Percentiles rank a stretch among this genome's conserved stretches.
Evolutionary conservation across 2,329 filamentous ascomycete genomes (phyloP).

Genomic region (Exophiala sp.): DNA sequence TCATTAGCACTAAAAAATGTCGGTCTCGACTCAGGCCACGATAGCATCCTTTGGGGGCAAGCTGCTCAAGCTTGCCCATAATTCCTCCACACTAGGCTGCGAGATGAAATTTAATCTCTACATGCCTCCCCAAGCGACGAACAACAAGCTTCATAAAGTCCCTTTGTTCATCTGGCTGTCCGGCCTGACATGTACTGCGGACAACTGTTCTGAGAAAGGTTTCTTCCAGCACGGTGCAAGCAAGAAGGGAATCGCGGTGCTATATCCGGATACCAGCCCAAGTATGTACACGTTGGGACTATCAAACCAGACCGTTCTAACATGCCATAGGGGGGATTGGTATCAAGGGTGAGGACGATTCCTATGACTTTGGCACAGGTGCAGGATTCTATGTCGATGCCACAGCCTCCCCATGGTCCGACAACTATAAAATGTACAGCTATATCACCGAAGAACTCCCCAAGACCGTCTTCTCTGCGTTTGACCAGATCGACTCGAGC

Average conservation of each 20-base stretch:
- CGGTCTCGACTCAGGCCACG: conserved; percentile 82
- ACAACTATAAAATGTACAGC: conserved; percentile 88
- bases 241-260: conserved; percentile 78
- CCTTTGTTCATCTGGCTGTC: conserved; percentile 92
- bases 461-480: conserved; percentile 66
- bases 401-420: conserved; percentile 66
- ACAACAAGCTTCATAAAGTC: conserved; percentile 56
- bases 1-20: conserved; percentile 53
- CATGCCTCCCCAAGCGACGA: conserved; percentile 69
- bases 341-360: conserved; percentile 79
- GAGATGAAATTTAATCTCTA: conserved; percentile 93
- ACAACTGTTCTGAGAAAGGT: conserved; percentile 72
- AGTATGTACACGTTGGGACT: conserved; percentile 49
- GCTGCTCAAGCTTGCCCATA: conserved; percentile 88
- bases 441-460: conserved; percentile 93
- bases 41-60: conserved; percentile 92
- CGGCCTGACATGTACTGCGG: conserved; percentile 89
- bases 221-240: conserved; percentile 86
- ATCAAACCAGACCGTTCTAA: not conserved
- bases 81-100: conserved; percentile 72
- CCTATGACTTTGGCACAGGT: conserved; percentile 86
- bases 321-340: conserved; percentile 61
- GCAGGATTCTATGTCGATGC: conserved; percentile 96
- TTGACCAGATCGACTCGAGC: conserved; percentile 65
- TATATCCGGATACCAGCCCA: conserved; percentile 94